Conservation (phyloP, 148 eudicot genomes). For the Linanthus parryae region DNA sequence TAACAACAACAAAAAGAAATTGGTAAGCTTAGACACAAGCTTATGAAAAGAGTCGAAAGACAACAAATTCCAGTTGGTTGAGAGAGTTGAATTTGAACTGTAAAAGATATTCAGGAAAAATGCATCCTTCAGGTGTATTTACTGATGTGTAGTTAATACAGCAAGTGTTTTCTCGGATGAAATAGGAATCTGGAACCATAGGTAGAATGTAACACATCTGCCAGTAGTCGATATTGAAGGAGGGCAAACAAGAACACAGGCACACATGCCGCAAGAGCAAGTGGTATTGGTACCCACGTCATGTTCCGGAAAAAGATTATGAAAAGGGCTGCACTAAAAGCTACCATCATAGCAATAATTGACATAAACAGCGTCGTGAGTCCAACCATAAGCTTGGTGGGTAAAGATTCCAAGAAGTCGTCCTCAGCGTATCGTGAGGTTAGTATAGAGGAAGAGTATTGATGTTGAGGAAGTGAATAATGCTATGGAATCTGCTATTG, state of each 20-base stretch:
- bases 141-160: slow-evolving; percentile 3
- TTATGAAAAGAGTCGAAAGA: too few relatives aligned
- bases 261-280: slow-evolving; percentile 5
- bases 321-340: slow-evolving; percentile 6
- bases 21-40: too few relatives aligned
- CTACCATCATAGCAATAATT: slow-evolving; percentile 7
- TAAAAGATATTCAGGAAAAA: too few relatives aligned
- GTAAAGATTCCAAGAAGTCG: slow-evolving; percentile 6
- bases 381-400: slow-evolving; percentile 2
- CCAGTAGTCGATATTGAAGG: slow-evolving; percentile 3
- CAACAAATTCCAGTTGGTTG: too few relatives aligned
- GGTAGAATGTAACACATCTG: slow-evolving; percentile 5
- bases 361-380: slow-evolving; percentile 8
- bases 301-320: neutral
- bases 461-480: slow-evolving; percentile 17
- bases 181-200: slow-evolving; percentile 1
- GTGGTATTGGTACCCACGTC: slow-evolving; percentile 4
- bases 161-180: slow-evolving; percentile 3
- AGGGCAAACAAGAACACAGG: slow-evolving; percentile 4
- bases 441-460: slow-evolving; percentile 17
- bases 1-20: too few relatives aligned
- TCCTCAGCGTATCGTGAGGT: slow-evolving; percentile 16
- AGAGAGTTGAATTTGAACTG: too few relatives aligned
- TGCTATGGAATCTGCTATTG: slow-evolving; percentile 8
- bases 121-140: too few relatives aligned